Evolutionary conservation across 306 rosid genomes (phyloP), one percentile per base, ranked within the genome.

Genomic region (Cucumis melo): DNA sequence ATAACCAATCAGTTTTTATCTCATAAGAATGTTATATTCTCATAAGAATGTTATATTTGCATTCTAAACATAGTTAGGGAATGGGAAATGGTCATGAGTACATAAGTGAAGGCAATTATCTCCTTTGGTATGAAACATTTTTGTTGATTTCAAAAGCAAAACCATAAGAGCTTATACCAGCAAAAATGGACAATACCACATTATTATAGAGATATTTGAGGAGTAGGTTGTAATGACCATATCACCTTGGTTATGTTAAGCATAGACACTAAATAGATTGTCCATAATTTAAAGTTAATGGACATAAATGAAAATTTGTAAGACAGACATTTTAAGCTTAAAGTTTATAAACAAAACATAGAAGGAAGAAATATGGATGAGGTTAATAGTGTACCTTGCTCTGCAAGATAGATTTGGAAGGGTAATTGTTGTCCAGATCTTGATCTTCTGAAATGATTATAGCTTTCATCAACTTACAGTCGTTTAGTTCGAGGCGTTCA

Each of bases 401-500:
- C 24, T 23, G 67, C 23, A 39, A 58, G 39, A 7, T 58, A 24
- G 68, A 75, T 12, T 11, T 24, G 55, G 70, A 27, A 48, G 58
- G 11, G 56, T 21, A 24, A 71, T 44, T 53, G 41, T 17, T 50
- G 76, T 24, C 76, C 23, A 55, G 15, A 21, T 74, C 64, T 56
- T 62, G n/a, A 55, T 54, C 65, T 11, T 55, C 78, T 36, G 67
- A 16, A 10, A 76, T 48, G 6, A 63, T 19, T 10, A 83, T 54
- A 44, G 12, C 50, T 44, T 15, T 36, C 87, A 89, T 84, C 21
- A 5, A 27, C 4, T n/a, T 1, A 57, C 91, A 89, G 2, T 7
- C 9, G 2, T 54, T 15, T 55, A 89, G 38, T 2, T 57, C 32
- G 13, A 89, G 85, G 20, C 51, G 79, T 75, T 82, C 64, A 36